phyloP scores from a whole-genome alignment of 345 rosid genomes.

The Pugionium cornutum region DNA sequence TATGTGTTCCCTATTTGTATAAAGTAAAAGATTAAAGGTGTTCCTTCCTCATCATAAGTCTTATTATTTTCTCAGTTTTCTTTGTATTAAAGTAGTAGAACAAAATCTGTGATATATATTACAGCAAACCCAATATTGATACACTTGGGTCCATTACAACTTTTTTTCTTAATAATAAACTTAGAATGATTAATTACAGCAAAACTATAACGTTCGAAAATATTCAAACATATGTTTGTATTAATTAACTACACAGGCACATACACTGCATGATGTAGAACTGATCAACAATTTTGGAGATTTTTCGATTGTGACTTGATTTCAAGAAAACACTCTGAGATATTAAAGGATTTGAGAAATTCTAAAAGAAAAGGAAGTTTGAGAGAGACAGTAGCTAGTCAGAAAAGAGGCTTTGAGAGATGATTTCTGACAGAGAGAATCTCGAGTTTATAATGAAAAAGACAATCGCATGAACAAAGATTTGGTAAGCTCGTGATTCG shows the following conservation, averaged over 20 bases:
- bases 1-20: slow-evolving; percentile 47
- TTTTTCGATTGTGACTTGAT: background rate
- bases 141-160: slow-evolving; percentile 37
- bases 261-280: background rate
- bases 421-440: background rate
- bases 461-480: slow-evolving; percentile 1
- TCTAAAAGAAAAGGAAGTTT: background rate
- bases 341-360: slow-evolving; percentile 2
- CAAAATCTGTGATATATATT: slow-evolving; percentile 13
- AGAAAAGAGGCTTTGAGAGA: background rate
- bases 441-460: background rate
- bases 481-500: slow-evolving; percentile 1
- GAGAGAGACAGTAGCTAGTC: background rate
- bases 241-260: background rate
- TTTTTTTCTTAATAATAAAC: background rate
- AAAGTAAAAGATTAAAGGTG: slow-evolving; percentile 45
- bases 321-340: background rate
- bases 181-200: background rate
- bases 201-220: slow-evolving; percentile 15
- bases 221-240: background rate
- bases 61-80: slow-evolving; percentile 16
- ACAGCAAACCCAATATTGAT: slow-evolving; percentile 42
- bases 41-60: slow-evolving; percentile 39
- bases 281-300: background rate
- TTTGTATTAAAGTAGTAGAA: slow-evolving; percentile 11